phyloP scores from a whole-genome alignment of 352 stramenopile genomes.

The Phytophthora litchii region DNA sequence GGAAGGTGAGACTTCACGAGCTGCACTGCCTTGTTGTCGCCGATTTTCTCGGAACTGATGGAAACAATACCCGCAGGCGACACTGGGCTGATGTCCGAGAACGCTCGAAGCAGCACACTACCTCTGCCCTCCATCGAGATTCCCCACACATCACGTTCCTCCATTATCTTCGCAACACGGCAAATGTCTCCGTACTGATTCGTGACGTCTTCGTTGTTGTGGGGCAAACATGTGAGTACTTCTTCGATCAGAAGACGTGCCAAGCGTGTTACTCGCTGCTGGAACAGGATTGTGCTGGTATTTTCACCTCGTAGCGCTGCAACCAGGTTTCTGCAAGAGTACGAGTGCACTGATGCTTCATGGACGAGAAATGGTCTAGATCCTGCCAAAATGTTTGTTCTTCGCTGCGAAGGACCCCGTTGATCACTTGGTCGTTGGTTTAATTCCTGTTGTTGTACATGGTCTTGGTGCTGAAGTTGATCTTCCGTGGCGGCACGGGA shows the following conservation, averaged over 20 bases:
- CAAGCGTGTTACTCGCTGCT: conserved; percentile 21
- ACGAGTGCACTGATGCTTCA: conserved; percentile 31
- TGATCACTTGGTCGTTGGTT: too few species aligned
- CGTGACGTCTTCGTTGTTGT: conserved; percentile 26
- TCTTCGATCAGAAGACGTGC: conserved; percentile 41
- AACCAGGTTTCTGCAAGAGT: conserved; percentile 34
- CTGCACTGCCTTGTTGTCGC: too few species aligned
- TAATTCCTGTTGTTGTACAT: too few species aligned
- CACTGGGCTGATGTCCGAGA: background rate
- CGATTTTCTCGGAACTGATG: background rate
- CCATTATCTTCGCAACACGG: conserved; percentile 13
- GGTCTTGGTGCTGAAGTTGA: too few species aligned
- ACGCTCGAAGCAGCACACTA: background rate
- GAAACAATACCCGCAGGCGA: conserved; percentile 12
- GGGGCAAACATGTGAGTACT: conserved; percentile 29
- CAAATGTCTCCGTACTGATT: conserved; percentile 32
- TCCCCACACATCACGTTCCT: conserved; percentile 28
- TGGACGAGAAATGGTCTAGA: conserved; percentile 30
- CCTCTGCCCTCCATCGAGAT: conserved; percentile 29
- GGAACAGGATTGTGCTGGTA: conserved; percentile 25
- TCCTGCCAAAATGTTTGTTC: background rate
- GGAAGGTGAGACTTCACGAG: background rate
- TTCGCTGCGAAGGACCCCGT: background rate
- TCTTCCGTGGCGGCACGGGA: too few species aligned
- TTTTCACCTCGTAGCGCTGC: conserved; percentile 22